Base-by-base conservation (phyloP, 164 flowering plant genomes). In the Chimonanthus praecox region DNA sequence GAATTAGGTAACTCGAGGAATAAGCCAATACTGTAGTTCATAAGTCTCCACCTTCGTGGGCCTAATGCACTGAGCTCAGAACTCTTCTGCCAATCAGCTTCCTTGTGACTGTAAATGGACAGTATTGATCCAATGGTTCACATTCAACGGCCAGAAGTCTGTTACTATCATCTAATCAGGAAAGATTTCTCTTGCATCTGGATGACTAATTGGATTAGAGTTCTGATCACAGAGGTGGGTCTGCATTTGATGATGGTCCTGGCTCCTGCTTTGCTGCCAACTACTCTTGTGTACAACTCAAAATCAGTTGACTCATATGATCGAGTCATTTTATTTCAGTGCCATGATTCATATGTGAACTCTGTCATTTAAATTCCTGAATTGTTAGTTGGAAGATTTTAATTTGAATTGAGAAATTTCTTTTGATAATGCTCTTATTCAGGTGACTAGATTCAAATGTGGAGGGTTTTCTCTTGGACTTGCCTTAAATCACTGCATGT, bases 371-470 rank as follows among this genome's bases (percentile, higher is more conserved):
- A 33, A 33, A 33, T 33, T 33, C 33, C 33, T 33, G 33, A 33
- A 33, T 33, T 33, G 33, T 33, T 33, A 33, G 33, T 33, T 33
- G 33, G 33, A 33, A 33, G 33, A 33, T 33, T 33, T 33, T 33
- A 33, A 4, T 21, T 18, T 21, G 60, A 21, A 18, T 8, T 63
- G 45, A 63, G 43, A 5, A 18, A 4, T 18, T 63, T 44, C n/a
- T 44, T 44, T 21, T 13, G 8, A 51, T 58, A 16, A 18, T 33
- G 33, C 58, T 68, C 21, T 64, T 33, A 51, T 73, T 11, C 82
- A 94, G 97, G 92, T 94, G 76, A 94, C 97, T 4, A 88, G 83
- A 73, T 94, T 91, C 89, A 87, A 87, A 54, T 89, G 94, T 75
- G 98, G 98, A 78, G 98, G 93, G 48, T 92, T 92, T 76, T 87